Percentiles rank a stretch among this genome's conserved stretches.
Conservation (phyloP, 2,329 filamentous ascomycete genomes). For the Dothiorella sarmentorum region DNA sequence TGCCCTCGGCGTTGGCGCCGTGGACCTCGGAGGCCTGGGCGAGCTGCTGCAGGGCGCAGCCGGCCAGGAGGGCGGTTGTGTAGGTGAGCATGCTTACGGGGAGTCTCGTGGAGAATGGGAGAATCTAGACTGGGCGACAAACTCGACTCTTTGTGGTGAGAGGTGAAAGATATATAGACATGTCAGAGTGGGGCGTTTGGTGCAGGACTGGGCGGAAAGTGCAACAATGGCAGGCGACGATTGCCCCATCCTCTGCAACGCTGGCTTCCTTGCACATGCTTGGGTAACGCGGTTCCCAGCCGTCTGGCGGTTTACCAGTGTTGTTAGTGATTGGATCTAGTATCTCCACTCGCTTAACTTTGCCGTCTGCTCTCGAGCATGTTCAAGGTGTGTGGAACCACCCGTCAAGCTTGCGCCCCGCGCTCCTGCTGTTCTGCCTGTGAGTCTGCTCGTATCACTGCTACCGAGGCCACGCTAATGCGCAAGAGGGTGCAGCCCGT, state of each 20-base stretch:
- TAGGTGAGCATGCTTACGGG: background rate
- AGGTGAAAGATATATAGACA: background rate
- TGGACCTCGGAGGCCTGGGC: constrained; percentile 3
- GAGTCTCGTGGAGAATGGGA: too few species aligned
- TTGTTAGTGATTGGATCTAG: background rate
- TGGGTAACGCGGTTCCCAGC: background rate
- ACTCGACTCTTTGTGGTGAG: background rate
- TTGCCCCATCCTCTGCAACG: background rate
- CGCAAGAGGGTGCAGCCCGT: background rate
- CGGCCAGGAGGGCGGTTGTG: background rate
- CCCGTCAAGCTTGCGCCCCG: background rate
- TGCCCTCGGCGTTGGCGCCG: constrained; percentile 30
- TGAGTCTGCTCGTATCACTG: background rate
- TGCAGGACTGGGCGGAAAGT: background rate
- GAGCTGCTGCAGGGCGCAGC: background rate
- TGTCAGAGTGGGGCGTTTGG: background rate
- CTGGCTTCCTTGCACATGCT: background rate
- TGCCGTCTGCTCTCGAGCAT: background rate
- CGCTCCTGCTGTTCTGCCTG: background rate
- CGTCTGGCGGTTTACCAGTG: background rate
- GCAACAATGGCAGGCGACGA: background rate
- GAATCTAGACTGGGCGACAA: too few species aligned
- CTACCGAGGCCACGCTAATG: background rate
- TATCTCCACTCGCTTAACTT: background rate
- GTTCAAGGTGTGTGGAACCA: background rate